Evolutionary conservation across 306 rosid species (phyloP).

Genomic region (Cyclanthera cordifolia): DNA sequence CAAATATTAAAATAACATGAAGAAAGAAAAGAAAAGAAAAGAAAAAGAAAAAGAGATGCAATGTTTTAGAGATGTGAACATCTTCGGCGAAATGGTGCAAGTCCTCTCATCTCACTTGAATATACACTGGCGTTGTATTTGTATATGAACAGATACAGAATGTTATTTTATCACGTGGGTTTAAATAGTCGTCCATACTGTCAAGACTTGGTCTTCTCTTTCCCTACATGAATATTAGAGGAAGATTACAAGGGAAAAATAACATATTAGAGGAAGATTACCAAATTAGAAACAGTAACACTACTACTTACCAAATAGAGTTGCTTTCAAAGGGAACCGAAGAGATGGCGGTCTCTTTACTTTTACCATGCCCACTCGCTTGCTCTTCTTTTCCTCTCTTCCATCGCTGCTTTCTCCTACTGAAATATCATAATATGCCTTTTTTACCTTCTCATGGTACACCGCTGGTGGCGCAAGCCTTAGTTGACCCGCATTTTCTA

Average conservation of each 20-base stretch:
- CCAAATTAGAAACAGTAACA: constrained; percentile 8
- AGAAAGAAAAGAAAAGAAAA: no score
- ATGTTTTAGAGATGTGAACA: no score
- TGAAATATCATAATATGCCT: constrained; percentile 33
- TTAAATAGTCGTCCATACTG: not conserved
- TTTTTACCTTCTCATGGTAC: constrained; percentile 80
- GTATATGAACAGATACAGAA: not conserved
- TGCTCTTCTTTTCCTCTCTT: constrained; percentile 32
- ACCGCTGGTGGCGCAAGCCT: constrained; percentile 90
- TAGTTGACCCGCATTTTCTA: constrained; percentile 69
- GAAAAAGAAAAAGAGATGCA: no score
- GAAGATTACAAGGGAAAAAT: constrained; percentile 6
- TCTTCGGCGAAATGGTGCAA: no score
- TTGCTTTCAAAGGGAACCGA: constrained; percentile 65
- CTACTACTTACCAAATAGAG: constrained; percentile 53
- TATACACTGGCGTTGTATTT: not conserved
- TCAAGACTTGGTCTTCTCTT: constrained; percentile 4
- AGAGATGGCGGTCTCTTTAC: constrained; percentile 65
- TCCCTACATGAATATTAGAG: constrained; percentile 8
- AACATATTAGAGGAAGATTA: not conserved
- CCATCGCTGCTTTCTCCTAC: constrained; percentile 55
- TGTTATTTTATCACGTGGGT: not conserved
- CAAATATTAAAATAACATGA: no score
- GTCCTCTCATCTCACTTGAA: no score
- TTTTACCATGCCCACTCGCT: constrained; percentile 54